Evolutionary conservation across 352 stramenopile species (phyloP).

Genomic region (Phytophthora ohioensis): DNA sequence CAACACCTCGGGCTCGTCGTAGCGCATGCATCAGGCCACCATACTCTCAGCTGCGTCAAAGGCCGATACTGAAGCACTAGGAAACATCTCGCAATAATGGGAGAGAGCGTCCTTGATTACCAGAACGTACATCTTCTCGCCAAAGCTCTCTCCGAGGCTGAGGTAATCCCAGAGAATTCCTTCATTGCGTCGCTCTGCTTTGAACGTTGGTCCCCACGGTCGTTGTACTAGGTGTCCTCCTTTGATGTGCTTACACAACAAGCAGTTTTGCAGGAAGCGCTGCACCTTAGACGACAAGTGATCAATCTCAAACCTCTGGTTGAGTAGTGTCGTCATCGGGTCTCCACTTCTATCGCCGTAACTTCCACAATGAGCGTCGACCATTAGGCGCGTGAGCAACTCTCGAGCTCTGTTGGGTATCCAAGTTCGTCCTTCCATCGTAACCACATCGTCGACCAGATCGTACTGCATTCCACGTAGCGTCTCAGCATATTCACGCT

Average conservation of each 20-base stretch:
- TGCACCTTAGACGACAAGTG: constrained; percentile 12
- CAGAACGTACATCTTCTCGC: constrained; percentile 24
- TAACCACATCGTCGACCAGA: neutral
- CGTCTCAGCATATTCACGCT: neutral
- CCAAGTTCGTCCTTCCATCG: constrained; percentile 1
- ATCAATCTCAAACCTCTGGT: constrained; percentile 12
- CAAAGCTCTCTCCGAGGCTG: constrained; percentile 27
- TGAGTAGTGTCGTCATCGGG: constrained; percentile 18
- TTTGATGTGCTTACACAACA: constrained; percentile 39
- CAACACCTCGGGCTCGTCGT: constrained; percentile 17
- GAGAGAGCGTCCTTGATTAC: constrained; percentile 38
- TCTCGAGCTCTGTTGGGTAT: constrained; percentile 4
- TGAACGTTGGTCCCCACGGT: constrained; percentile 7
- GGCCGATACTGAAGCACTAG: neutral
- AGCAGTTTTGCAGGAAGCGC: constrained; percentile 20
- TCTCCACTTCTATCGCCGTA: constrained; percentile 28
- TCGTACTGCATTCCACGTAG: neutral
- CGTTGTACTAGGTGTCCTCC: constrained; percentile 14
- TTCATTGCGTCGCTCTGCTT: constrained; percentile 30
- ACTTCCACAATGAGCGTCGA: constrained; percentile 28
- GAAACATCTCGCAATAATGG: constrained; percentile 37
- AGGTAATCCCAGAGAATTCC: constrained; percentile 31
- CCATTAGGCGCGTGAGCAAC: constrained; percentile 23
- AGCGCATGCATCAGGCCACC: constrained; percentile 35
- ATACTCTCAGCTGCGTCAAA: constrained; percentile 19